These are phyloP conservation scores for Penicillium arizonense DNA, from an alignment of 495 filamentous ascomycete genomes.

Conservation along the genomic window DNA sequence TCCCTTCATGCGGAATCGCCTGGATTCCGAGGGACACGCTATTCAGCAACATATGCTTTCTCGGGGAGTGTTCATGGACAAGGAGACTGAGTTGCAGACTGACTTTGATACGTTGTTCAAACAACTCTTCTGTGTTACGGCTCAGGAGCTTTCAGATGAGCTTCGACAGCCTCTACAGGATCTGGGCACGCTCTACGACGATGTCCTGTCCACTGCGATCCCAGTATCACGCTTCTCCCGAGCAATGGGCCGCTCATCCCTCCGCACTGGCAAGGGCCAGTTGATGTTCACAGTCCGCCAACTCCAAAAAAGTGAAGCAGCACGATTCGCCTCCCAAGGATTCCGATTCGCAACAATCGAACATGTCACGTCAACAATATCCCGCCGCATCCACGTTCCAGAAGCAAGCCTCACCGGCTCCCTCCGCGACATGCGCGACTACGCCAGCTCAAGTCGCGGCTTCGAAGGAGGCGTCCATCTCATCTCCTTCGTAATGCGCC, in stretches of 20 bases:
- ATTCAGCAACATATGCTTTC: conserved; percentile 41
- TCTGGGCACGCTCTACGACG: conserved; percentile 75
- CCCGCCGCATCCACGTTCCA: conserved; percentile 69
- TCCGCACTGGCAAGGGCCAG: conserved; percentile 62
- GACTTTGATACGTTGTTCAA: conserved; percentile 78
- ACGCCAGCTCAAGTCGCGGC: conserved; percentile 48
- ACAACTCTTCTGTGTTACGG: conserved; percentile 83
- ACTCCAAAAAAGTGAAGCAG: conserved; percentile 55
- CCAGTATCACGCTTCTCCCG: conserved; percentile 34
- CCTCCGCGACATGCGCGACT: conserved; percentile 60
- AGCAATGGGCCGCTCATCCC: conserved; percentile 33
- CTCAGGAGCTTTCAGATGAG: conserved; percentile 65
- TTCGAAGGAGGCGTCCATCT: conserved; percentile 70
- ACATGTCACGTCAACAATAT: conserved; percentile 66
- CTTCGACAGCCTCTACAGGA: conserved; percentile 60
- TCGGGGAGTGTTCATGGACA: conserved; percentile 31
- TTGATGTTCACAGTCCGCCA: conserved; percentile 78
- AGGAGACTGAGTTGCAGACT: conserved; percentile 39
- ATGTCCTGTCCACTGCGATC: conserved; percentile 66
- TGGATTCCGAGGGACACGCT: conserved; percentile 38
- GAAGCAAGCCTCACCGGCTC: conserved; percentile 50
- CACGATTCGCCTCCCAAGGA: conserved; percentile 65
- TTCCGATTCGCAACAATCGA: conserved; percentile 70
- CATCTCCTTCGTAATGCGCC: conserved; percentile 70
- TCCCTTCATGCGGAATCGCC: conserved; percentile 63